These are phyloP conservation scores for Apiotrichum gamsii DNA, from an alignment of 1,284 basidiomycete genomes.

Conservation along the genomic window DNA sequence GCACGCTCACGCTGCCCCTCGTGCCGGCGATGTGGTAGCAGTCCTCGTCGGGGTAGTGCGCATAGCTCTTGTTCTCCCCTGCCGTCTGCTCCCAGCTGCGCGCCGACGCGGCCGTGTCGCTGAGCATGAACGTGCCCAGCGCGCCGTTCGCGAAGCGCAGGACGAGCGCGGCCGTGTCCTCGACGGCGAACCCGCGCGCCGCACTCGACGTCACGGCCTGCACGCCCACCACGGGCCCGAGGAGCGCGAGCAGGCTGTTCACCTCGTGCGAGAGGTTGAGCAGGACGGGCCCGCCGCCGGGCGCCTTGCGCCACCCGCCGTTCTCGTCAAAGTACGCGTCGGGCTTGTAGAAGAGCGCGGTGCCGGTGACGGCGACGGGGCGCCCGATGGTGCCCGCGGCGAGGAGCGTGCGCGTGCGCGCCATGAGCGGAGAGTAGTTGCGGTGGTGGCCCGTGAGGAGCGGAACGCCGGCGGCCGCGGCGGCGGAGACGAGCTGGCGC, in stretches of 20 bases:
- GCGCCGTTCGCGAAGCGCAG: background rate
- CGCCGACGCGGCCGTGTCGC: background rate
- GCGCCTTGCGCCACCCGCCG: background rate
- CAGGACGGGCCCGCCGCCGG: background rate
- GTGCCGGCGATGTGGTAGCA: background rate
- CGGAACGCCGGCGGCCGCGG: background rate
- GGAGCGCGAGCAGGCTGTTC: background rate
- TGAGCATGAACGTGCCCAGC: background rate
- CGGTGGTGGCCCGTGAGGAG: background rate
- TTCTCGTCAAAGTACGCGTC: background rate
- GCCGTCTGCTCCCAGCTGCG: background rate
- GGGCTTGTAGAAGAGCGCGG: background rate
- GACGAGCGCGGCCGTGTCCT: background rate
- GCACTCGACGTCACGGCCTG: background rate
- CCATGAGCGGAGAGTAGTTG: background rate
- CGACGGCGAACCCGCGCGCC: background rate
- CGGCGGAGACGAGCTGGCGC: background rate
- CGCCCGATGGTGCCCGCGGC: background rate
- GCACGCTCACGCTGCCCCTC: background rate
- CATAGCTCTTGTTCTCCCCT: background rate
- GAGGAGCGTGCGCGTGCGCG: background rate
- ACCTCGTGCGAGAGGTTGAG: background rate
- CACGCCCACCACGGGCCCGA: background rate
- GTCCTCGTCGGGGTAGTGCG: background rate
- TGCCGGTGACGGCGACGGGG: background rate